Conservation (phyloP, 2,329 filamentous ascomycete species). For the Alternaria brassicicola region DNA sequence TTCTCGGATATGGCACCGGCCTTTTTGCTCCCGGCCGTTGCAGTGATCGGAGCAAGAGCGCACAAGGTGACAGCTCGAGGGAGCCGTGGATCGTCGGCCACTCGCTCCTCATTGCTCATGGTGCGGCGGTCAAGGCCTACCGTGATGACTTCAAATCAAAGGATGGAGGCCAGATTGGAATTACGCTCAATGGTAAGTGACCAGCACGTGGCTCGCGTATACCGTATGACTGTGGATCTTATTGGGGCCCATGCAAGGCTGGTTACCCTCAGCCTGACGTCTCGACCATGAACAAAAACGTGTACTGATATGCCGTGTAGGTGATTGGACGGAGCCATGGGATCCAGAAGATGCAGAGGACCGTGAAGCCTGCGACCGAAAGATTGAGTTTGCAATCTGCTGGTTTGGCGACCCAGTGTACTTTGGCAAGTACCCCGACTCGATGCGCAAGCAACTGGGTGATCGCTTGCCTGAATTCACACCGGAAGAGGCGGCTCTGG, state of each 20-base stretch:
- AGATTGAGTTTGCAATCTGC: constrained; percentile 84
- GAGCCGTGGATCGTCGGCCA: constrained; percentile 87
- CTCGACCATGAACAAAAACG: constrained; percentile 1
- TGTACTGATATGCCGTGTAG: constrained; percentile 46
- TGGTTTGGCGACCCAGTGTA: constrained; percentile 93
- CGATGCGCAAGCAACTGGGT: constrained; percentile 82
- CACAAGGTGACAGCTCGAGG: constrained; percentile 73
- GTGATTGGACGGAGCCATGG: constrained; percentile 83
- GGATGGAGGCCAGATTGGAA: constrained; percentile 79
- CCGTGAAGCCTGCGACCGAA: constrained; percentile 76
- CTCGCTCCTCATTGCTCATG: constrained; percentile 80
- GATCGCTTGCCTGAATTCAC: constrained; percentile 77
- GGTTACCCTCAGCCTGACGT: background rate
- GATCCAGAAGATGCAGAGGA: constrained; percentile 76
- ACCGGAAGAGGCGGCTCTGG: constrained; percentile 71
- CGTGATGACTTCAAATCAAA: constrained; percentile 78
- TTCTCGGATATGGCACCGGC: constrained; percentile 79
- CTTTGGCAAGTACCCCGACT: constrained; percentile 80
- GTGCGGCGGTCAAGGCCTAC: constrained; percentile 79
- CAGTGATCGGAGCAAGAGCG: constrained; percentile 73
- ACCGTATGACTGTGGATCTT: constrained; percentile 12
- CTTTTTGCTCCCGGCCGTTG: constrained; percentile 82
- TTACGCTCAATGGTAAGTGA: constrained; percentile 76
- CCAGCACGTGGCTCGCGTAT: constrained; percentile 21
- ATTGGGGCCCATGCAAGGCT: background rate